Conservation (phyloP, 768 basidiomycete genomes). For the Infundibulicybe gibba region DNA sequence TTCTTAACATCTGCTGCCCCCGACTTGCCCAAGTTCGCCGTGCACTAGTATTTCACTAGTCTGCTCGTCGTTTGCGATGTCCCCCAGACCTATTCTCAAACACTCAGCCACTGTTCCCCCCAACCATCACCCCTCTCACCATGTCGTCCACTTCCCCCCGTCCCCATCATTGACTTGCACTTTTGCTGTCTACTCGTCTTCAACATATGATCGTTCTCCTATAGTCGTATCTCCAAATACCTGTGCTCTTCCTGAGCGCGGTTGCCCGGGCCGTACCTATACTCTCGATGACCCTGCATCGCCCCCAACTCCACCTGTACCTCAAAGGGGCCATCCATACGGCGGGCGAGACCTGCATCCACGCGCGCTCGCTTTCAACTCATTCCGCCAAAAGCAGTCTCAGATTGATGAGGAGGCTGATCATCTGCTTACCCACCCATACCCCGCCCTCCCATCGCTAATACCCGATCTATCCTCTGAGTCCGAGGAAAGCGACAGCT, state of each 20-base stretch:
- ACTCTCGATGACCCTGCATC: conserved; percentile 35
- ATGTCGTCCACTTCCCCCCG: conserved; percentile 49
- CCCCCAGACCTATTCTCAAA: conserved; percentile 61
- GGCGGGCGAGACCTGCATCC: conserved; percentile 43
- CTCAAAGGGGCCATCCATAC: conserved; percentile 14
- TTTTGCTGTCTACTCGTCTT: conserved; percentile 49
- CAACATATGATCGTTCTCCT: conserved; percentile 77
- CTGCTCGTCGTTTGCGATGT: conserved; percentile 16
- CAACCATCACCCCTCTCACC: conserved; percentile 22
- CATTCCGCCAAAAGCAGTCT: conserved; percentile 6
- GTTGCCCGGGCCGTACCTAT: conserved; percentile 72
- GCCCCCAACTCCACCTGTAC: conserved; percentile 8
- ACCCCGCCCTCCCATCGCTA: conserved; percentile 41
- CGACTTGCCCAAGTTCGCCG: no score
- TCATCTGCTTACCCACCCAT: conserved; percentile 12
- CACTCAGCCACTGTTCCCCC: conserved; percentile 26
- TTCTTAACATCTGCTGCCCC: no score
- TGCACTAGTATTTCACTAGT: no score
- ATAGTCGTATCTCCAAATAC: conserved; percentile 69
- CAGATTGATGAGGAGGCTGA: conserved; percentile 10
- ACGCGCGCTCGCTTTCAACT: conserved; percentile 26
- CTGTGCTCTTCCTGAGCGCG: conserved; percentile 76
- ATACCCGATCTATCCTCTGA: conserved; percentile 61
- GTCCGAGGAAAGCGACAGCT: conserved; percentile 63
- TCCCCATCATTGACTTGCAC: conserved; percentile 48